Percentiles rank a stretch among this genome's conserved stretches.
These are phyloP conservation scores for Kodamaea fungicola DNA, from an alignment of 1,139 yeast species.

Conservation along the genomic window DNA sequence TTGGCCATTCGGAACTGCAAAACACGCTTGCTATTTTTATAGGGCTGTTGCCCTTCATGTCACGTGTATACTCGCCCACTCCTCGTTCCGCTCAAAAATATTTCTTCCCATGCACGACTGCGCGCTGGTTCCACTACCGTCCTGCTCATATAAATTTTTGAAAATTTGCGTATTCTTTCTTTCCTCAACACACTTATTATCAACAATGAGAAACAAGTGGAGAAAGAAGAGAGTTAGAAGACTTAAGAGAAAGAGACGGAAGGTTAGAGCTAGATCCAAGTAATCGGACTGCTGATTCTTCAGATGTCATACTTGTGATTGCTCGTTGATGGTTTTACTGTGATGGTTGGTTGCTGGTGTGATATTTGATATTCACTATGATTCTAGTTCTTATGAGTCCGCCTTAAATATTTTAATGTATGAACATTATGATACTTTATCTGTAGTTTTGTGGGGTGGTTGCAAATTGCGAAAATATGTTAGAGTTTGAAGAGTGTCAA, in stretches of 20 bases:
- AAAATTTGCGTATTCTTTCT: slow-evolving; percentile 8
- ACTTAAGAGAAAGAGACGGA: slow-evolving; percentile 99
- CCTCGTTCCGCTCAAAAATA: background rate
- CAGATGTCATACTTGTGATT: slow-evolving; percentile 4
- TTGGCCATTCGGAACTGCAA: too few species aligned
- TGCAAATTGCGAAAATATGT: background rate
- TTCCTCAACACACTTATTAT: slow-evolving; percentile 24
- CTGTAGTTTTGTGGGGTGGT: background rate
- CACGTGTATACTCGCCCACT: slow-evolving; percentile 6
- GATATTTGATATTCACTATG: background rate
- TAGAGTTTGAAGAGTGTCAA: background rate
- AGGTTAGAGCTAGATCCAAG: slow-evolving; percentile 99
- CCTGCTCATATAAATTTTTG: slow-evolving; percentile 8
- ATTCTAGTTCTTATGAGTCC: slow-evolving; percentile 14
- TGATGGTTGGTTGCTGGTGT: slow-evolving; percentile 2
- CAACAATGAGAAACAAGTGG: slow-evolving; percentile 88
- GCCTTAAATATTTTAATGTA: slow-evolving; percentile 10
- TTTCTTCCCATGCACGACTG: slow-evolving; percentile 7
- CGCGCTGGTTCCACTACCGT: slow-evolving; percentile 2
- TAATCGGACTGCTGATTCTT: slow-evolving; percentile 52
- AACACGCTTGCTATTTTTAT: background rate
- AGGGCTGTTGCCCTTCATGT: slow-evolving; percentile 8
- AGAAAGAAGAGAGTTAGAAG: slow-evolving; percentile 99
- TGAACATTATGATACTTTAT: slow-evolving; percentile 8
- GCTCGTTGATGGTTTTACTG: slow-evolving; percentile 1